A percentile compares a stretch with the other conserved stretches of the same genome.
Conservation (phyloP, 805 yeast genomes). For the Saccharomyces eubayanus region DNA sequence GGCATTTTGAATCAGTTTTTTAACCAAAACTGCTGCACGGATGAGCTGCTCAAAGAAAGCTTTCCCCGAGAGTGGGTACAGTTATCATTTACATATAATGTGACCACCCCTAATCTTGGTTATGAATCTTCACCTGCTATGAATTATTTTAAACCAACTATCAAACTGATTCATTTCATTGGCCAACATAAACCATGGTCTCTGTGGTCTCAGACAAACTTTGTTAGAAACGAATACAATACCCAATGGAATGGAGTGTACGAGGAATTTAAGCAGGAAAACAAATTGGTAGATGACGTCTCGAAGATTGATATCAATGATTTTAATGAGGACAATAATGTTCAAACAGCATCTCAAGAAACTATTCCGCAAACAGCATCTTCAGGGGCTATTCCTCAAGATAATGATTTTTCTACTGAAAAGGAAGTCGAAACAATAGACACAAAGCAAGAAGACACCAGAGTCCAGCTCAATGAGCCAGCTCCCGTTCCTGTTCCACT, state of each 20-base stretch:
- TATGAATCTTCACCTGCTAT: constrained; percentile 72
- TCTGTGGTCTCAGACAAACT: constrained; percentile 6
- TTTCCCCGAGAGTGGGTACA: constrained; percentile 44
- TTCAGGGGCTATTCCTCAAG: background rate
- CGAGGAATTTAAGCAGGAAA: constrained; percentile 8
- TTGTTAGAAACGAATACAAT: constrained; percentile 6
- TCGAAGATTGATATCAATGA: background rate
- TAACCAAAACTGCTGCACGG: constrained; percentile 20
- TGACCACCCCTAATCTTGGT: constrained; percentile 56
- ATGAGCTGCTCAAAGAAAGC: background rate
- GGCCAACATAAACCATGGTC: constrained; percentile 58
- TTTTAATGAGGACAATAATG: background rate
- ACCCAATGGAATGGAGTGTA: constrained; percentile 15
- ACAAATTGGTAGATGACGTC: background rate
- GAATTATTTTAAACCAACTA: constrained; percentile 38
- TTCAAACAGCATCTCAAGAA: background rate
- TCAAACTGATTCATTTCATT: constrained; percentile 54
- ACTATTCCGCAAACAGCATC: background rate
- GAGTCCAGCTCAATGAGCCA: background rate
- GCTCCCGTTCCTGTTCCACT: constrained; percentile 6
- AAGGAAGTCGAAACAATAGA: background rate
- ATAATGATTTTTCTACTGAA: background rate
- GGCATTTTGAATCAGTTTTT: constrained; percentile 78
- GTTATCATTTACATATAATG: constrained; percentile 76
- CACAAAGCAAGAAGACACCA: background rate